Percentiles rank a stretch among this genome's conserved stretches.
phyloP scores from a whole-genome alignment of 345 rosid genomes.

The Arabis alpina region DNA sequence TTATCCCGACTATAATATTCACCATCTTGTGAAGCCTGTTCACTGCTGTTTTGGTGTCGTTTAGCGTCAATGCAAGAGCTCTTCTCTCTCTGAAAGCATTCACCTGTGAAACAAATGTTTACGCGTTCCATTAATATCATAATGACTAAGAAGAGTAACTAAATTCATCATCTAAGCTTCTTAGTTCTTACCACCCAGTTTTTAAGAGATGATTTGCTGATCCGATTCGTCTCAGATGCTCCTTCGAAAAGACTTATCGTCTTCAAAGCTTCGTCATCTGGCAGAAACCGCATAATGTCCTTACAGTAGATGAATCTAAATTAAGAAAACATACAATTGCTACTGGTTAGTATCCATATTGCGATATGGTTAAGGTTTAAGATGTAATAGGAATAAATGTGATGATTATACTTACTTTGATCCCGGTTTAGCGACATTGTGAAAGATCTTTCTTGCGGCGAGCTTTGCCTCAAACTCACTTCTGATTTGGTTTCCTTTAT shows the following conservation, averaged over 20 bases:
- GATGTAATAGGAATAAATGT: background rate
- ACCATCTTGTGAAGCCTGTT: conserved; percentile 81
- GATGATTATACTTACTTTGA: conserved; percentile 37
- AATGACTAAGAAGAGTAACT: background rate
- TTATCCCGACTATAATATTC: conserved; percentile 56
- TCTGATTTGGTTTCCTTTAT: conserved; percentile 52
- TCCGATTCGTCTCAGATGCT: conserved; percentile 56
- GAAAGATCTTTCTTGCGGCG: conserved; percentile 55
- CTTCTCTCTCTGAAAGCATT: conserved; percentile 72
- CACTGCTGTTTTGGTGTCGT: conserved; percentile 79
- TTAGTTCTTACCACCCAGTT: conserved; percentile 75
- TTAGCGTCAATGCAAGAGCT: conserved; percentile 73
- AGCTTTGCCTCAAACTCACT: conserved; percentile 62
- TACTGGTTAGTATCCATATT: background rate
- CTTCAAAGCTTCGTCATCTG: conserved; percentile 67
- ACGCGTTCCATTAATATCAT: background rate
- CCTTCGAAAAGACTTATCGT: conserved; percentile 77
- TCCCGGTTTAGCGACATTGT: conserved; percentile 56
- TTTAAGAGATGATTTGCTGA: conserved; percentile 64
- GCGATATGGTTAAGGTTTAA: background rate
- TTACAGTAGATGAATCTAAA: conserved; percentile 64
- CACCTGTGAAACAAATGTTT: conserved; percentile 45
- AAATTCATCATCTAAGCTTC: background rate
- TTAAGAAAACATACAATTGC: background rate
- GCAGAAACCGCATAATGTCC: conserved; percentile 76